Conservation (phyloP, 768 basidiomycete species). For the Mycena vulgaris region DNA sequence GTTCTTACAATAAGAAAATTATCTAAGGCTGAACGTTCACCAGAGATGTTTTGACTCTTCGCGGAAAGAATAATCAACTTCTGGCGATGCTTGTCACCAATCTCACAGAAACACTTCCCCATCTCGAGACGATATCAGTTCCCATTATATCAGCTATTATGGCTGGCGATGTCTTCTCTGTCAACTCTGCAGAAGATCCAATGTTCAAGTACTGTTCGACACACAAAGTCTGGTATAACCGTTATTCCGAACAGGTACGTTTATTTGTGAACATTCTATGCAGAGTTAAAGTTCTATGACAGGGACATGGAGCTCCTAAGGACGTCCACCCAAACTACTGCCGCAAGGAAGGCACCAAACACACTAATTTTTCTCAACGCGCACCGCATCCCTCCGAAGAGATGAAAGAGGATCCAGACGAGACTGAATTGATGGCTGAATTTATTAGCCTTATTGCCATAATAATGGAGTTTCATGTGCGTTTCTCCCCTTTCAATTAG, state of each 20-base stretch:
- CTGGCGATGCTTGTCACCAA: constrained; percentile 2
- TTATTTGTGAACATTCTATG: not conserved
- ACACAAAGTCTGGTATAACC: not conserved
- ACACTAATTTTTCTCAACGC: not conserved
- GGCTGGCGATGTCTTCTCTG: not conserved
- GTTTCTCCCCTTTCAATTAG: not conserved
- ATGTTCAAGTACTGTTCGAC: not conserved
- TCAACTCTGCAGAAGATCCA: not conserved
- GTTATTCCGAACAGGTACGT: constrained; percentile 7
- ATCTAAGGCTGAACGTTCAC: not conserved
- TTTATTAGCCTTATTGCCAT: constrained; percentile 8
- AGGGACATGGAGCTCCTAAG: not conserved
- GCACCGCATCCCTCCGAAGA: not conserved
- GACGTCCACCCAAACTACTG: not conserved
- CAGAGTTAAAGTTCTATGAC: not conserved
- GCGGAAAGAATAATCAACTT: not conserved
- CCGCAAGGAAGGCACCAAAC: not conserved
- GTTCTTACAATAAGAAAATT: not conserved
- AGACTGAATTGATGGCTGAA: not conserved
- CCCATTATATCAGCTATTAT: not conserved
- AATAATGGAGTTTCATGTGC: no score
- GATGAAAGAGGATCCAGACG: no score
- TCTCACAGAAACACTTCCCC: not conserved
- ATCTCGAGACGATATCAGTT: not conserved
- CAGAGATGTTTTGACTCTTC: not conserved